Base-by-base conservation (phyloP, 2,329 filamentous ascomycete species). In the Diaporthe batatas region DNA sequence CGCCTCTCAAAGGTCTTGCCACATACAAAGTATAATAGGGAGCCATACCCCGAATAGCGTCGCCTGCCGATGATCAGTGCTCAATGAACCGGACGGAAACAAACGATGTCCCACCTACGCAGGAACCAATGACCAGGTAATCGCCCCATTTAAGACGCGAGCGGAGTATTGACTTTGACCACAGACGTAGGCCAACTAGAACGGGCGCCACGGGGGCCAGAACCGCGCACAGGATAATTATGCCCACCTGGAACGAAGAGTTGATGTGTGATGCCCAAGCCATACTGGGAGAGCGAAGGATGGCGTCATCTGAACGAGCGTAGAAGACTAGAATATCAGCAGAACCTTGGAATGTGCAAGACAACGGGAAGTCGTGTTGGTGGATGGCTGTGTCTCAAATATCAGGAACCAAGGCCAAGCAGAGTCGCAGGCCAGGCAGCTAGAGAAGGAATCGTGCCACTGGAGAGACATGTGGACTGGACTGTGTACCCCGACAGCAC, bases 121-220 rank as follows among this genome's bases (percentile, higher is more conserved):
- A 42, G 21, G 70, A 49, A 11, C 59, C 25, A 18, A 68, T 42
- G 23, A 68, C 47, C 14, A 72, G 6, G 10, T 68, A 18, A n/a
- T 72, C 70, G 0, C 59, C 62, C 70, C 62, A 68, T 42, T 57
- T 51, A 1, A 55, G 51, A 6, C 51, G 70, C 3, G 70, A 44
- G n/a, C 70, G 70, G n/a, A 72, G 62, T 57, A 72, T 72, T 14
- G 25, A 47, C 23, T 55, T 72, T 1, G 70, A 72, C 70, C 70
- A 72, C 0, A 72, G 23, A 6, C 70, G 70, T 8, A 72, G 59
- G 4, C 53, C 62, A 8, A 72, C 70, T n/a, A 72, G 12, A 5
- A 72, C n/a, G 2, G 70, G 70, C 25, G 59, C 70, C 25, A 72
- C 12, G 12, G 70, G 70, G 32, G 18, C 39, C 16, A 72, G 32